Evolutionary conservation across 2,329 filamentous ascomycete species (phyloP), one percentile per base, ranked within the genome.

Genomic region (Lachnellula cervina): DNA sequence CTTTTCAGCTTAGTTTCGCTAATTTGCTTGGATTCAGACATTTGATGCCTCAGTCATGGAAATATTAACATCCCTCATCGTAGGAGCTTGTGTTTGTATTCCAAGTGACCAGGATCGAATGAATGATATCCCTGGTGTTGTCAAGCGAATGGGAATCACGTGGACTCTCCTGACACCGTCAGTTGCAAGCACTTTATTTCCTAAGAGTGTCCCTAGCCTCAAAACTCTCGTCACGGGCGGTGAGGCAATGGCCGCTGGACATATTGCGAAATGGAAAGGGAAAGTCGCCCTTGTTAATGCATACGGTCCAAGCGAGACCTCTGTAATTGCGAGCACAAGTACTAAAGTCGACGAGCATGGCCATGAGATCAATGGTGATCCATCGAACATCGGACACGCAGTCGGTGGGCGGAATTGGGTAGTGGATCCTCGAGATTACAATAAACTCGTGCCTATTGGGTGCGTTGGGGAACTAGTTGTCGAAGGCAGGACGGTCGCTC

Each of bases 401-500:
- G 51, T 59, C n/a, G 55, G 55, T 49, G 55, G 54, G 1, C 42
- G 46, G 16, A 59, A 60, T 32, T 83, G 5, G 79, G 80, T 63
- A 28, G 58, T 58, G 3, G 53, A 62, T 46, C 51, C 45, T 11
- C 19, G 52, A 2, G 55, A 63, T 42, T 34, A 59, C 34, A 47
- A 62, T n/a, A 50, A 21, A 4, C 48, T 63, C 8, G 48, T 59
- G 47, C 61, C 61, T 32, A 38, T 62, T 13, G 61, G 60, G 13
- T 53, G 47, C n/a, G 35, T 64, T 11, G 62, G 62, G 13, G 62
- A 64, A 42, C 35, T 64, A 17, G 32, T 62, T 5, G 46, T 64
- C 8, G 59, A 63, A 59, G 80, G 80, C 0, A 80, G 81, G 1
- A 77, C 81, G 16, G 79, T 87, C 3, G 82, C 81, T 9, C 72